Base-by-base conservation (phyloP, 139 green algal genomes). In the Ulvella scutata region DNA sequence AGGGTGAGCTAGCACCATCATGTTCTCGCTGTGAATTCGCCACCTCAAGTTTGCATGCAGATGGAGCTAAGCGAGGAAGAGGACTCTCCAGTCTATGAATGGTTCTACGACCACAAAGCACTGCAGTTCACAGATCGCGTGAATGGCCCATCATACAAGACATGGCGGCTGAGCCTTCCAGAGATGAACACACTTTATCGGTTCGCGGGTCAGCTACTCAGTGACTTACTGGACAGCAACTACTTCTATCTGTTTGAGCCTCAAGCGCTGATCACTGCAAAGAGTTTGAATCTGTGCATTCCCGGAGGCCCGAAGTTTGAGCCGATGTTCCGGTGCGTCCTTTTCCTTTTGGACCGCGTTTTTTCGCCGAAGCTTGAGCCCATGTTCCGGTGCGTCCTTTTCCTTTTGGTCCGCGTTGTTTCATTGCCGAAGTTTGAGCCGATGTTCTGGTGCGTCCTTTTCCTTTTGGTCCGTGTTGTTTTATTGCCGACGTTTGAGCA, bases 401-500 rank as follows among this genome's bases (percentile, higher is more conserved):
- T n/a, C n/a, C n/a, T n/a, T n/a, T n/a, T n/a, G n/a, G n/a, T n/a
- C n/a, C n/a, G n/a, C n/a, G n/a, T n/a, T n/a, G n/a, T n/a, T n/a
- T n/a, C n/a, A n/a, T n/a, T n/a, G n/a, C n/a, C n/a, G n/a, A n/a
- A n/a, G n/a, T n/a, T n/a, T n/a, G n/a, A n/a, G n/a, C n/a, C n/a
- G n/a, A n/a, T n/a, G n/a, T n/a, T n/a, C n/a, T n/a, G n/a, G n/a
- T n/a, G n/a, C n/a, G n/a, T n/a, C n/a, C n/a, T n/a, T n/a, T n/a
- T n/a, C n/a, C n/a, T n/a, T n/a, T n/a, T n/a, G n/a, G n/a, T n/a
- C n/a, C n/a, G n/a, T n/a, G n/a, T n/a, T n/a, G n/a, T n/a, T n/a
- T n/a, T n/a, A n/a, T n/a, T n/a, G n/a, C n/a, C n/a, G 79, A 99
- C 99, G 87, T 99, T 97, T 79, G 95, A 99, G 90, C 95, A 95